A percentile compares a stretch with the other conserved stretches of the same genome.
phyloP scores from a whole-genome alignment of 805 yeast species.

The Clavispora asparagi region DNA sequence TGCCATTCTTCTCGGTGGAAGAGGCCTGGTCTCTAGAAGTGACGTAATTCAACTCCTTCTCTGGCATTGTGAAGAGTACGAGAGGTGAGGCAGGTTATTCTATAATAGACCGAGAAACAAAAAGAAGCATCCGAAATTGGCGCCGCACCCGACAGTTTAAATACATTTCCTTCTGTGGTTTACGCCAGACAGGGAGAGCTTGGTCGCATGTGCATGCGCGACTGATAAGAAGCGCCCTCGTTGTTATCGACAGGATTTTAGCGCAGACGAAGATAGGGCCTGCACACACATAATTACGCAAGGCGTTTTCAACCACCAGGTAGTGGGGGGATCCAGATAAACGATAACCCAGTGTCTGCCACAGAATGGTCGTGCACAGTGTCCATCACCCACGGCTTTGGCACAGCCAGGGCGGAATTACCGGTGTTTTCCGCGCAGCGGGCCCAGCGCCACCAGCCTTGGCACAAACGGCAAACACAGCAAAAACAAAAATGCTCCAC shows the following conservation, averaged over 20 bases:
- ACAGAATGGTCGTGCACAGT: too few species aligned
- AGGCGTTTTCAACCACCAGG: neutral
- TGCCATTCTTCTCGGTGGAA: conserved; percentile 33
- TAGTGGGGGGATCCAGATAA: too few species aligned
- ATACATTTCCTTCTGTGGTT: neutral
- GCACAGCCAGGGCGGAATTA: too few species aligned
- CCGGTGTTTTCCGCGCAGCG: too few species aligned
- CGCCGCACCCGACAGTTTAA: neutral
- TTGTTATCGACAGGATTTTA: neutral
- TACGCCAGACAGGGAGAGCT: neutral
- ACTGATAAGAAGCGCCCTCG: conserved; percentile 1
- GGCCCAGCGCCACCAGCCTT: too few species aligned
- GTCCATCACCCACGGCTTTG: too few species aligned
- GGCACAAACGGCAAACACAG: too few species aligned
- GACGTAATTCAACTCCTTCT: conserved; percentile 37
- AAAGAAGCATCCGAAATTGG: neutral
- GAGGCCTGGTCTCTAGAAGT: conserved; percentile 33
- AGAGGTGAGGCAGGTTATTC: neutral
- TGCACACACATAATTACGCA: neutral
- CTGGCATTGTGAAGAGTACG: conserved; percentile 23
- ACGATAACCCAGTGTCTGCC: neutral
- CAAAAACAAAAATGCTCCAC: too few species aligned
- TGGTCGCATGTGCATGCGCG: neutral
- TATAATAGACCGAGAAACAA: neutral
- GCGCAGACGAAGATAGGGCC: neutral